These are phyloP conservation scores for Suillus spraguei DNA, from an alignment of 768 basidiomycete species.

Conservation along the genomic window DNA sequence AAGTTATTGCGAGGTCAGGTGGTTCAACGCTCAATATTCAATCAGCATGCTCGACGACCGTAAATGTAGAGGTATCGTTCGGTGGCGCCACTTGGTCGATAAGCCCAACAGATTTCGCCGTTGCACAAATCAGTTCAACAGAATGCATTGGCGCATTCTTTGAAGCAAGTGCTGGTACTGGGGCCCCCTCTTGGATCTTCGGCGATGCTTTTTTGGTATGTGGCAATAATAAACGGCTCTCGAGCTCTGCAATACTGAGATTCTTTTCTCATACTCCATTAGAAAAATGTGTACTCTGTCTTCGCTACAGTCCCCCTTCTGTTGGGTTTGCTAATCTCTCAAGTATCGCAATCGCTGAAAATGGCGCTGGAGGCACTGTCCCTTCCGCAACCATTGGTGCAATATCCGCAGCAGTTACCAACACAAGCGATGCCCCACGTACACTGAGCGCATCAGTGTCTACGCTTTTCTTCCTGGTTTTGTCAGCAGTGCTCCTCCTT, in stretches of 20 bases:
- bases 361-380: constrained; percentile 35
- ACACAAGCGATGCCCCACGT: constrained; percentile 11
- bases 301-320: constrained; percentile 50
- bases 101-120: constrained; percentile 48
- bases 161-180: constrained; percentile 37
- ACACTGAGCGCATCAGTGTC: constrained; percentile 6
- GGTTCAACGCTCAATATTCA: neutral
- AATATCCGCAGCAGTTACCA: constrained; percentile 47
- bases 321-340: constrained; percentile 56
- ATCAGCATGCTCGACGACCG: constrained; percentile 38
- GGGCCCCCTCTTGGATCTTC: constrained; percentile 49
- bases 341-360: constrained; percentile 23
- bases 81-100: constrained; percentile 51
- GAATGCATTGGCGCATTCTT: constrained; percentile 62
- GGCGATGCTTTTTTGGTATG: constrained; percentile 51
- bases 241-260: neutral
- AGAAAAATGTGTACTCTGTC: constrained; percentile 62
- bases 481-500: neutral
- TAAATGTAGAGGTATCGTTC: constrained; percentile 46
- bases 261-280: neutral
- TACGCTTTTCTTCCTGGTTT: neutral
- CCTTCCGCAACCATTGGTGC: constrained; percentile 64
- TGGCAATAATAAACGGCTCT: neutral
- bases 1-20: neutral
- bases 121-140: constrained; percentile 36